These are phyloP conservation scores for Colletotrichum sp. DNA, from an alignment of 2,329 filamentous ascomycete genomes.

Conservation along the genomic window DNA sequence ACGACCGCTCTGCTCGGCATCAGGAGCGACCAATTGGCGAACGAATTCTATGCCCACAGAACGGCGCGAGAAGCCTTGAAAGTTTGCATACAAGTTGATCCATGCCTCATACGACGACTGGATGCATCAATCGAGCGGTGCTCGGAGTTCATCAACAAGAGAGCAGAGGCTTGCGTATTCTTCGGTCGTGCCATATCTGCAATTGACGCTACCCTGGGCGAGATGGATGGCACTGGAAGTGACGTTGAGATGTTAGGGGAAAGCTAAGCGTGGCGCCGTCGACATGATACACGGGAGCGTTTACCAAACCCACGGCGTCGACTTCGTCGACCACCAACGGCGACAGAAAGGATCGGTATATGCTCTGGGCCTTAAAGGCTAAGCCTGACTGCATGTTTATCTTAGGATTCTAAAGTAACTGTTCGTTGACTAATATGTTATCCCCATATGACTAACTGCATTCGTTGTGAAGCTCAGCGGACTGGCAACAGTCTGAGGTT, in stretches of 20 bases:
- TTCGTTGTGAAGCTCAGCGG: background rate
- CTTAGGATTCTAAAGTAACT: accelerated
- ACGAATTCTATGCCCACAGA: background rate
- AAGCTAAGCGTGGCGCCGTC: background rate
- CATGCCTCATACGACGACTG: background rate
- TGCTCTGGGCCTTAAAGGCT: background rate
- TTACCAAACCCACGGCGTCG: background rate
- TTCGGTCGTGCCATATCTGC: background rate
- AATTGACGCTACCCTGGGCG: background rate
- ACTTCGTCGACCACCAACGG: background rate
- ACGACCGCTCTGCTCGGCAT: background rate
- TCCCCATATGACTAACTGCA: background rate
- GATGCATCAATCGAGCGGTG: background rate
- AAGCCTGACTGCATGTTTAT: background rate
- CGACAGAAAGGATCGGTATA: accelerated
- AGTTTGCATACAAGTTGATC: background rate
- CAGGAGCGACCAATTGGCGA: background rate
- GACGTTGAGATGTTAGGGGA: background rate
- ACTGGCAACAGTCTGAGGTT: background rate
- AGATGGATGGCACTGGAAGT: background rate
- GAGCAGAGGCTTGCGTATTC: background rate
- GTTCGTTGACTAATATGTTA: background rate
- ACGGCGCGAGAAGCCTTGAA: background rate
- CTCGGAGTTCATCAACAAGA: background rate
- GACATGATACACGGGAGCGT: background rate